Conservation (phyloP, 345 rosid genomes). For the Aethionema arabicum region DNA sequence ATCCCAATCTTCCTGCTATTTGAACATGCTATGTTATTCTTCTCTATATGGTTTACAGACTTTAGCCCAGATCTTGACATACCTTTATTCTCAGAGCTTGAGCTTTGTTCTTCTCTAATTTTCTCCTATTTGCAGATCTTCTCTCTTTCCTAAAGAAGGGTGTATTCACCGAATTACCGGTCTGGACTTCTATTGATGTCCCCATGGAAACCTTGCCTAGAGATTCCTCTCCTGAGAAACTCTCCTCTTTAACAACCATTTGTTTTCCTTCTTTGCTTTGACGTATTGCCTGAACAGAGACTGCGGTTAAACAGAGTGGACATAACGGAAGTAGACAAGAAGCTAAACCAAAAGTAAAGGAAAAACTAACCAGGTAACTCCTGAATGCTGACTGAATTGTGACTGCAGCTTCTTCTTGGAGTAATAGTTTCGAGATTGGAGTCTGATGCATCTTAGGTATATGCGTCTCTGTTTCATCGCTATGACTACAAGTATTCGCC, state of each 20-base stretch:
- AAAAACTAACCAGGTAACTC: constrained; percentile 49
- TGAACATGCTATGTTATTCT: constrained; percentile 13
- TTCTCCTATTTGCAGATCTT: constrained; percentile 29
- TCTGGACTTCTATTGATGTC: constrained; percentile 74
- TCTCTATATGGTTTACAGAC: background rate
- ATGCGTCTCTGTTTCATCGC: constrained; percentile 37
- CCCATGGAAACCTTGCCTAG: constrained; percentile 56
- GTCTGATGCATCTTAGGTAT: constrained; percentile 38
- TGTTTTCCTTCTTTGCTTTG: constrained; percentile 25
- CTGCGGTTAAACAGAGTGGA: background rate
- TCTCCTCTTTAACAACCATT: constrained; percentile 32
- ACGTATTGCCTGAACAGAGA: constrained; percentile 44
- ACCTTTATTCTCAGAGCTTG: constrained; percentile 61
- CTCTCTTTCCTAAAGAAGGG: constrained; percentile 43
- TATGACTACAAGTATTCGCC: constrained; percentile 30
- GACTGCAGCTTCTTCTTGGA: constrained; percentile 73
- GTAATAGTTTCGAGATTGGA: constrained; percentile 50
- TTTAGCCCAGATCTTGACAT: constrained; percentile 14
- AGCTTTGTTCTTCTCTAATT: constrained; percentile 48
- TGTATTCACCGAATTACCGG: constrained; percentile 55
- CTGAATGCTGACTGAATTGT: constrained; percentile 75
- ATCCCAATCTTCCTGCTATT: constrained; percentile 82
- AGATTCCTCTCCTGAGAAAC: constrained; percentile 35
- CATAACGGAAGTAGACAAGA: constrained; percentile 5
- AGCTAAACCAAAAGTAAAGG: background rate